These are phyloP conservation scores for Cryptosporidium ryanae DNA, from an alignment of 169 alveolate species.

Conservation along the genomic window DNA sequence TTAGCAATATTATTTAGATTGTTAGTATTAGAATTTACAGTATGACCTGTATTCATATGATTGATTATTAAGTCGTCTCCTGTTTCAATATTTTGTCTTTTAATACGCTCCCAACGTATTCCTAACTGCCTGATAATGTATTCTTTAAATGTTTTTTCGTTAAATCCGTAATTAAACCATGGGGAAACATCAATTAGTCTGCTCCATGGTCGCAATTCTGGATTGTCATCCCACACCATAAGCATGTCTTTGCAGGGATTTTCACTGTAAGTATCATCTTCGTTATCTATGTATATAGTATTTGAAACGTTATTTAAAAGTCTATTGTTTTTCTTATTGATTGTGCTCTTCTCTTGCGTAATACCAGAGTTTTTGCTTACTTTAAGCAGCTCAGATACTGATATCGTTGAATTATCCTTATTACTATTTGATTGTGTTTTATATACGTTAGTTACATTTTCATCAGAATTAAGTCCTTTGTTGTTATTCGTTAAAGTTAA, in stretches of 20 bases:
- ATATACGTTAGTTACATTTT: too few relatives aligned
- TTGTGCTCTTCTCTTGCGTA: neutral
- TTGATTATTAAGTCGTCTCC: conserved; percentile 31
- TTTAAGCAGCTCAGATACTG: conserved; percentile 4
- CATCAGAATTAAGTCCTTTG: too few relatives aligned
- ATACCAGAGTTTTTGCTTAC: neutral
- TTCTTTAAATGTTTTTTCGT: conserved; percentile 61
- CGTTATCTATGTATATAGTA: conserved; percentile 38
- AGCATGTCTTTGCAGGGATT: conserved; percentile 39
- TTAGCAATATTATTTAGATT: neutral
- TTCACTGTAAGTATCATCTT: conserved; percentile 6
- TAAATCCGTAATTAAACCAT: conserved; percentile 64
- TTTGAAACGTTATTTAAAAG: neutral
- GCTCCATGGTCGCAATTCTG: conserved; percentile 65
- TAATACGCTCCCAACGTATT: conserved; percentile 62
- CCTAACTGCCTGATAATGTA: conserved; percentile 61
- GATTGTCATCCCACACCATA: conserved; percentile 59
- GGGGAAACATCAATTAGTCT: conserved; percentile 63
- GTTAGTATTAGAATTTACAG: neutral
- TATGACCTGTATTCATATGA: neutral
- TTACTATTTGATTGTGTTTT: neutral
- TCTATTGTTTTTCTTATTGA: neutral
- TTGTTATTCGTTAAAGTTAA: neutral
- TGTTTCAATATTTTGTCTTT: conserved; percentile 63
- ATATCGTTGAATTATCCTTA: neutral